Evolutionary conservation across 129 eudicot species (phyloP), one percentile per base, ranked within the genome.

Genomic region (Apium graveolens): DNA sequence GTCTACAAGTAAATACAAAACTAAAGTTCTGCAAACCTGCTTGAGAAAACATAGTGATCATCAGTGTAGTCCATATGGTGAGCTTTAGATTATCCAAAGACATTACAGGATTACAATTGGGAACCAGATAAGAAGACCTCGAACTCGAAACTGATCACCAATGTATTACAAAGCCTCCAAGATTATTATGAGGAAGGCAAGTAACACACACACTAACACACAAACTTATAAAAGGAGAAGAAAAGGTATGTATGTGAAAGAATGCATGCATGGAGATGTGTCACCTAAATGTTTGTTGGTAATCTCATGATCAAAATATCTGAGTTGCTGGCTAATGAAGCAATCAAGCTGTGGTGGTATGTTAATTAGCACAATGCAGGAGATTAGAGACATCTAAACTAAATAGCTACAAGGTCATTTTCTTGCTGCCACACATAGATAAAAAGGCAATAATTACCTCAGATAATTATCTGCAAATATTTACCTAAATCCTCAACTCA

Each of bases 41-140:
- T 74, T 87, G 83, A 81, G 80, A 78, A 73, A 83, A 82, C 73
- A 77, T 68, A 80, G 82, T 18, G 26, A 82, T 63, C 3, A 88
- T 70, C 53, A 91, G 66, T 70, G 80, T 17, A 70, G 84, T 82
- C 83, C 82, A 87, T 76, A 91, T 34, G 83, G 75, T 75, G 81
- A 77, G 73, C 44, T 75, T 81, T 20, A 78, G 1, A 37, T 26
- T 39, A 10, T 7, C 10, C 12, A 68, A 21, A 45, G 29, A 60
- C 86, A 84, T 87, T 71, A 76, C 5, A 9, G 17, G 45, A 6
- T 26, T 81, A 69, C 66, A 38, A 29, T 69, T 3, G n/a, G 66
- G 12, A 41, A 66, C 48, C 11, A 60, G 68, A 45, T 41, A 44
- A 16, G 14, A 10, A 34, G 57, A 38, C 27, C 11, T 6, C 1